phyloP scores from a whole-genome alignment of 495 filamentous ascomycete genomes.

The Bacidia gigantensis region DNA sequence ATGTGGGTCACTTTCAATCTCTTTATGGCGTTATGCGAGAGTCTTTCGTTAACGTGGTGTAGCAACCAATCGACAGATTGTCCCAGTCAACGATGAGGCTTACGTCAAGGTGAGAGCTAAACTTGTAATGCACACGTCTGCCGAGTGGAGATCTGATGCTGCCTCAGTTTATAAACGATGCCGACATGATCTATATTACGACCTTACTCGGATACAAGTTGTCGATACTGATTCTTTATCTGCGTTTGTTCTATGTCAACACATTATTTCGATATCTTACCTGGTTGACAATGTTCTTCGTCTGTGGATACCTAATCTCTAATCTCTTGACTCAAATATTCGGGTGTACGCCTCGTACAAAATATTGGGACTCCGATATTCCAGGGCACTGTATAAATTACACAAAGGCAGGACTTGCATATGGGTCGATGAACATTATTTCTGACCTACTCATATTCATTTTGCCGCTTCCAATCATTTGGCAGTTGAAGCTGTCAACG shows the following conservation, averaged over 20 bases:
- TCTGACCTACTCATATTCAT: conserved; percentile 29
- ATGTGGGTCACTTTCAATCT: conserved; percentile 9
- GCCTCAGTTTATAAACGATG: conserved; percentile 26
- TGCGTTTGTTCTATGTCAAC: conserved; percentile 27
- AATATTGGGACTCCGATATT: conserved; percentile 22
- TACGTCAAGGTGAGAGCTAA: conserved; percentile 12
- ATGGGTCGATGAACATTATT: conserved; percentile 26
- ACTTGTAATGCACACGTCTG: not conserved
- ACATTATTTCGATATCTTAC: conserved; percentile 26
- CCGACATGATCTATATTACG: conserved; percentile 26
- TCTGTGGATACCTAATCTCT: conserved; percentile 27
- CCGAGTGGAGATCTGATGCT: not conserved
- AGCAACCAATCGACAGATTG: conserved; percentile 4
- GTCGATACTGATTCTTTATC: conserved; percentile 26
- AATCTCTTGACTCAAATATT: conserved; percentile 28
- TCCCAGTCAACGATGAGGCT: not conserved
- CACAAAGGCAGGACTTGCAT: conserved; percentile 22
- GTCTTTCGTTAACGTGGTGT: too few relatives aligned
- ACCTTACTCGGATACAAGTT: conserved; percentile 29
- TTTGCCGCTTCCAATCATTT: conserved; percentile 27
- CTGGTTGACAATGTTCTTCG: conserved; percentile 28
- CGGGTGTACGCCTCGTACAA: conserved; percentile 27
- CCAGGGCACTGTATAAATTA: conserved; percentile 27
- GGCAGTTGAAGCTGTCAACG: conserved; percentile 24
- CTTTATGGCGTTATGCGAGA: too few relatives aligned